A percentile compares a stretch with the other conserved stretches of the same genome.
Conservation (phyloP, 352 stramenopile genomes). For the Pythium guiyangense region DNA sequence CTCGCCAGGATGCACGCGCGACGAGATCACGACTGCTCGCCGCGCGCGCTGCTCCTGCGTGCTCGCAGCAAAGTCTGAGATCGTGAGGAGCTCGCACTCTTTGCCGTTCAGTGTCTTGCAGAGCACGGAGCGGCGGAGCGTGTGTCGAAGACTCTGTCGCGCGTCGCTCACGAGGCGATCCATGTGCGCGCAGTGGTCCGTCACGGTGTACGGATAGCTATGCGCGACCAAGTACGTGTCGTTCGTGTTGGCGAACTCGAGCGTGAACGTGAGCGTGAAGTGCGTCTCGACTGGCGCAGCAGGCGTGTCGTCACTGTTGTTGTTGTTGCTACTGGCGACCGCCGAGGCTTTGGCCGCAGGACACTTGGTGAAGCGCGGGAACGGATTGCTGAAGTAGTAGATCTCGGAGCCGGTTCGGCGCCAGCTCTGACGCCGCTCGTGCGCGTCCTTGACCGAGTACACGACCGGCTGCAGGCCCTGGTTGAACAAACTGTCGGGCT, state of each 20-base stretch:
- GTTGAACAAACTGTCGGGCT: slow-evolving; percentile 90
- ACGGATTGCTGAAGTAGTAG: slow-evolving; percentile 85
- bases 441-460: slow-evolving; percentile 77
- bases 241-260: slow-evolving; percentile 68
- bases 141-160: slow-evolving; percentile 5
- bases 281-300: slow-evolving; percentile 26
- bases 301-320: not conserved
- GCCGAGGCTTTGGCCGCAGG: not conserved
- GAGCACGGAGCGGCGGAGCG: slow-evolving; percentile 45
- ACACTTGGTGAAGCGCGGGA: slow-evolving; percentile 17
- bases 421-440: slow-evolving; percentile 61
- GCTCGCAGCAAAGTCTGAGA: slow-evolving; percentile 45
- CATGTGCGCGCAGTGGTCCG: slow-evolving; percentile 72
- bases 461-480: slow-evolving; percentile 87
- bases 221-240: slow-evolving; percentile 90
- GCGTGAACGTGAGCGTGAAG: slow-evolving; percentile 88
- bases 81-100: slow-evolving; percentile 72
- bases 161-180: slow-evolving; percentile 22
- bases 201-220: slow-evolving; percentile 90
- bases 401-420: slow-evolving; percentile 66
- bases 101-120: slow-evolving; percentile 55
- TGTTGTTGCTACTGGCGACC: not conserved
- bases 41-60: slow-evolving; percentile 27
- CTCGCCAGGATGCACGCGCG: slow-evolving; percentile 90
- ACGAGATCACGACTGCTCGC: slow-evolving; percentile 73